Percentiles rank a stretch among this genome's conserved stretches.
phyloP scores from a whole-genome alignment of 768 basidiomycete species.

The Boletus rufocinnamomeus region DNA sequence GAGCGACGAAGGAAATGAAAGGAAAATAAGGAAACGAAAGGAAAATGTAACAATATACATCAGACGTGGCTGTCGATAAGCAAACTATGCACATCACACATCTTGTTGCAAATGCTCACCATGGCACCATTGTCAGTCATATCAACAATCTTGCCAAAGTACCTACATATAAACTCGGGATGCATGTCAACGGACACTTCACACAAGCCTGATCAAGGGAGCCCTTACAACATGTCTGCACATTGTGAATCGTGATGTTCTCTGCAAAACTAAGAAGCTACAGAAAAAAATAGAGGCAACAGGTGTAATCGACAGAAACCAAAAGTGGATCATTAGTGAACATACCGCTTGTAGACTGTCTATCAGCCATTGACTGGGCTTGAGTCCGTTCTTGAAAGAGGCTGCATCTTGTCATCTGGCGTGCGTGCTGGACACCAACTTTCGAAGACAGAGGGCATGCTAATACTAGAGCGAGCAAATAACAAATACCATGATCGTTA shows the following conservation, averaged over 20 bases:
- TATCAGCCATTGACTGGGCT: slow-evolving; percentile 66
- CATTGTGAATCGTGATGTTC: slow-evolving; percentile 43
- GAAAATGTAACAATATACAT: too few relatives aligned
- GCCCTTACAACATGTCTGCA: slow-evolving; percentile 73
- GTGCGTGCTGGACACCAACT: slow-evolving; percentile 50
- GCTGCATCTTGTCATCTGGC: slow-evolving; percentile 46
- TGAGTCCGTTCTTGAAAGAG: slow-evolving; percentile 49
- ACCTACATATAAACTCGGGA: slow-evolving; percentile 68
- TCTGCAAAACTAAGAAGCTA: slow-evolving; percentile 61
- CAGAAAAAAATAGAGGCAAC: background rate
- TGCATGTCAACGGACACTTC: background rate
- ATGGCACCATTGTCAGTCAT: slow-evolving; percentile 43
- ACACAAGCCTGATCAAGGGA: background rate
- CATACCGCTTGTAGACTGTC: slow-evolving; percentile 66
- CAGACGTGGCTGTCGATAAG: background rate
- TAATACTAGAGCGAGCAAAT: slow-evolving; percentile 27
- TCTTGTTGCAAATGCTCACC: slow-evolving; percentile 61
- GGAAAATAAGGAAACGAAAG: too few relatives aligned
- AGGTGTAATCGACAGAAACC: slow-evolving; percentile 19
- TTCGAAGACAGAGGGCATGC: slow-evolving; percentile 60
- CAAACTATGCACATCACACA: slow-evolving; percentile 71
- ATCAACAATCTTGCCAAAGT: slow-evolving; percentile 75
- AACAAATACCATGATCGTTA: background rate
- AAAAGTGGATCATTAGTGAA: slow-evolving; percentile 2
- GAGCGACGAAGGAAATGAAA: too few relatives aligned